A percentile compares a stretch with the other conserved stretches of the same genome.
Evolutionary conservation across 495 filamentous ascomycete genomes (phyloP).

Genomic region (Penicillium soppii): DNA sequence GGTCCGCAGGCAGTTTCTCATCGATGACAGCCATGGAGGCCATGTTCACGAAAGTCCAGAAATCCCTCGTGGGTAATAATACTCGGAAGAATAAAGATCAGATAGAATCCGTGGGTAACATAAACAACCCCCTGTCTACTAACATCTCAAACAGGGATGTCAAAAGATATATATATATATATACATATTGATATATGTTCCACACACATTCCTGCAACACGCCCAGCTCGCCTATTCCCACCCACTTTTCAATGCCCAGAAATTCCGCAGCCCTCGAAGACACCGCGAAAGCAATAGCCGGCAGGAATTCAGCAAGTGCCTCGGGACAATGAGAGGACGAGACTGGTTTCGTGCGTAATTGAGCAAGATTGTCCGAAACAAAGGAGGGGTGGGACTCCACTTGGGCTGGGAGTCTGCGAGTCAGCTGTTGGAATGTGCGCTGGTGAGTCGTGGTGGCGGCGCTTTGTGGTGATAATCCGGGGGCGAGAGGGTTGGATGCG

Average conservation of each 20-base stretch:
- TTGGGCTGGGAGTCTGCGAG: not conserved
- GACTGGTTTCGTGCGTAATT: not conserved
- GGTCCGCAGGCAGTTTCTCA: slow-evolving; percentile 27
- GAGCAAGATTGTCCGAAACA: slow-evolving; percentile 5
- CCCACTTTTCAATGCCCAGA: not conserved
- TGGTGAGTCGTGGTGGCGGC: not conserved
- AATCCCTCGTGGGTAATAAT: too few species aligned
- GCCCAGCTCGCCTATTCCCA: not conserved
- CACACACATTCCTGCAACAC: not conserved
- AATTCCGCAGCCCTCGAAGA: not conserved
- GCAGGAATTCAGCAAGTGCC: slow-evolving; percentile 13
- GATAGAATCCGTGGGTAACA: too few species aligned
- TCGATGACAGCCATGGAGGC: slow-evolving; percentile 1
- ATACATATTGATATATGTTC: not conserved
- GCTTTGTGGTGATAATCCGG: slow-evolving; percentile 4
- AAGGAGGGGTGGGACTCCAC: slow-evolving; percentile 2
- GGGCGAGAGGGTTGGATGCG: slow-evolving; percentile 9
- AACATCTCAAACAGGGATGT: slow-evolving; percentile 3
- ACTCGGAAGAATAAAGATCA: not conserved
- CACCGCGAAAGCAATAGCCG: slow-evolving; percentile 15
- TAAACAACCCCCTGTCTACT: too few species aligned
- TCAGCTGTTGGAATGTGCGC: not conserved
- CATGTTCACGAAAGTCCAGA: not conserved
- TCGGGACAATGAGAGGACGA: slow-evolving; percentile 8
- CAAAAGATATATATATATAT: not conserved